These are phyloP conservation scores for Trichoderma arundinaceum DNA, from an alignment of 2,329 filamentous ascomycete species.

Conservation along the genomic window DNA sequence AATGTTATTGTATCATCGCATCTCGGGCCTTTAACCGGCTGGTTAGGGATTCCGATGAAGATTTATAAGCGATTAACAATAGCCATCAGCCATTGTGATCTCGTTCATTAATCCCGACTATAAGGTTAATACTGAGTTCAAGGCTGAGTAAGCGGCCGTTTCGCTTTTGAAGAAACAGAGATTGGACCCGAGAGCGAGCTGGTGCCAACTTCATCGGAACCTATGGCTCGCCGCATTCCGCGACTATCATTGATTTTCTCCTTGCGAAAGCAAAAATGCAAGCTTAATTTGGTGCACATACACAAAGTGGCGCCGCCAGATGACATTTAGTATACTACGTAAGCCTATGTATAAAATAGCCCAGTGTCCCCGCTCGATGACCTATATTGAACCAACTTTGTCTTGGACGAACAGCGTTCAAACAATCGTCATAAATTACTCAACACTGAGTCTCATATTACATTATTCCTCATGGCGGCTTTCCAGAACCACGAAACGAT, in stretches of 20 bases:
- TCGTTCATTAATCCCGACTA: background rate
- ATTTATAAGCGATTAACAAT: slow-evolving; percentile 10
- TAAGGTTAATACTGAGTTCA: background rate
- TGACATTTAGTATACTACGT: background rate
- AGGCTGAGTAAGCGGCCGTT: slow-evolving; percentile 10
- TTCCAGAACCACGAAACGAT: slow-evolving; percentile 31
- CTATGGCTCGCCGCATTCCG: background rate
- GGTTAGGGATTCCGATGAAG: background rate
- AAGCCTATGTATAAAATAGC: background rate
- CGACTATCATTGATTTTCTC: background rate
- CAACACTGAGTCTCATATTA: background rate
- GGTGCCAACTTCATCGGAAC: background rate
- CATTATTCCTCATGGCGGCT: background rate
- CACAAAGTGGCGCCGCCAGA: background rate
- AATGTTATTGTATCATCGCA: background rate
- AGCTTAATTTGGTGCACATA: background rate
- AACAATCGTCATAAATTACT: background rate
- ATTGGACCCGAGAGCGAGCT: background rate
- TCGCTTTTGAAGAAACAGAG: background rate
- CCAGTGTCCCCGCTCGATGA: background rate
- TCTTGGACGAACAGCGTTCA: background rate
- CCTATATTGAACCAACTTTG: background rate
- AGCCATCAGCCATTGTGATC: background rate
- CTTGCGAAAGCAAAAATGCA: background rate
- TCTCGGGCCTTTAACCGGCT: background rate